Evolutionary conservation across 2,329 filamentous ascomycete species (phyloP).

Genomic region (Aspergillus terreus): DNA sequence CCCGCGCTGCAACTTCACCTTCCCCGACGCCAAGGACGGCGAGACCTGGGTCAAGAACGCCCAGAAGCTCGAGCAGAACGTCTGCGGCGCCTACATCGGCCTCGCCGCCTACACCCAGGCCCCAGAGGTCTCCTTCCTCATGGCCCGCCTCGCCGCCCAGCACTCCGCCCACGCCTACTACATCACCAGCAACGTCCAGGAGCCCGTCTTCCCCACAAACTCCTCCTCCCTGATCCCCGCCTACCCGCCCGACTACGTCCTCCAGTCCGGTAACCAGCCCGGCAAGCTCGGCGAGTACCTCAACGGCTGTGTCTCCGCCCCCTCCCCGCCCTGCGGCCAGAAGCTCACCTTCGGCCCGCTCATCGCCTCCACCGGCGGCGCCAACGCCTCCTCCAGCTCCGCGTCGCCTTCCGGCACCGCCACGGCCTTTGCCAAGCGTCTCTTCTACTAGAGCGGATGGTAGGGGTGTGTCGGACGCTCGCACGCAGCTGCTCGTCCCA

Average conservation of each 20-base stretch:
- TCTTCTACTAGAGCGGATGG: neutral
- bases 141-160: conserved; percentile 26
- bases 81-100: conserved; percentile 24
- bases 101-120: conserved; percentile 25
- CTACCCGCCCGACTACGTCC: conserved; percentile 20
- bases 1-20: conserved; percentile 21
- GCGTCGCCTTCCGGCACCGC: neutral
- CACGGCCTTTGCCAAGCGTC: neutral
- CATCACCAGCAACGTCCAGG: conserved; percentile 16
- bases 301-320: conserved; percentile 19
- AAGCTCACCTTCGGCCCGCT: conserved; percentile 20
- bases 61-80: conserved; percentile 17
- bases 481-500: too few species aligned
- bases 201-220: conserved; percentile 17
- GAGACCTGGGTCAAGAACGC: conserved; percentile 18
- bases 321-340: conserved; percentile 19
- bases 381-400: neutral
- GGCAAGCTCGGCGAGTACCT: conserved; percentile 24
- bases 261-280: conserved; percentile 15
- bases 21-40: conserved; percentile 14
- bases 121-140: conserved; percentile 27
- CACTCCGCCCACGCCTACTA: conserved; percentile 21
- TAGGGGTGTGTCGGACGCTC: neutral
- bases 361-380: conserved; percentile 15
- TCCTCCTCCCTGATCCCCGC: conserved; percentile 19